Base-by-base conservation (phyloP, 768 basidiomycete species). In the Hydnomerulius pinastri region DNA sequence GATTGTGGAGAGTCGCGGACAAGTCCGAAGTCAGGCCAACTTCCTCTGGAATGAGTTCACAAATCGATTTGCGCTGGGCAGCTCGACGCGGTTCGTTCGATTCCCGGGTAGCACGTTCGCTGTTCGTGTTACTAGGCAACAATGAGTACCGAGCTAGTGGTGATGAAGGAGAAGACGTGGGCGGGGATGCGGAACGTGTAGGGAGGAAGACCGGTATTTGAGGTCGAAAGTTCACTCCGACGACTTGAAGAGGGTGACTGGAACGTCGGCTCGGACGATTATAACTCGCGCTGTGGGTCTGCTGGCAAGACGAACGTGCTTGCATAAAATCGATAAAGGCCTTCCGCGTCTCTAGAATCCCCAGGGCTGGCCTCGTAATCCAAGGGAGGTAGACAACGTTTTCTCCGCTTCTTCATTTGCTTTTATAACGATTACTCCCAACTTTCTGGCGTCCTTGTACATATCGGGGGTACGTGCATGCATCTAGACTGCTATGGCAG, bases 41-140 rank as follows among this genome's bases (percentile, higher is more conserved):
- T 43, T 68, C 67, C 41, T 68, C 67, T 11, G 67, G 67, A 54
- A 68, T 68, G 45, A 64, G 64, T 43, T 70, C 68, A 48, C 64
- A 66, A 24, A 68, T 12, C 0, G 65, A 65, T 49, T 58, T 59
- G 18, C 58, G 40, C 20, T 43, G 54, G 13, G 25, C 46, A 32
- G 27, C n/a, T n/a, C 45, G 57, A 15, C 38, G 53, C 3, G 30
- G 43, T 41, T 44, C 30, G 58, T 49, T 46, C 28, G 46, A 50
- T 9, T 54, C 54, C 11, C 43, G 12, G 4, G 50, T 43, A 13
- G 45, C 51, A 50, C 48, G 38, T 30, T 28, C 29, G 47, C 39
- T 32, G 30, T 21, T 28, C 51, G 51, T 53, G 37, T 47, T 29
- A 4, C 29, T 24, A 6, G 46, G 32, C 7, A 10, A 7, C n/a